Evolutionary conservation across 768 basidiomycete genomes (phyloP), one percentile per base, ranked within the genome.

Genomic region (Panellus pusillus): DNA sequence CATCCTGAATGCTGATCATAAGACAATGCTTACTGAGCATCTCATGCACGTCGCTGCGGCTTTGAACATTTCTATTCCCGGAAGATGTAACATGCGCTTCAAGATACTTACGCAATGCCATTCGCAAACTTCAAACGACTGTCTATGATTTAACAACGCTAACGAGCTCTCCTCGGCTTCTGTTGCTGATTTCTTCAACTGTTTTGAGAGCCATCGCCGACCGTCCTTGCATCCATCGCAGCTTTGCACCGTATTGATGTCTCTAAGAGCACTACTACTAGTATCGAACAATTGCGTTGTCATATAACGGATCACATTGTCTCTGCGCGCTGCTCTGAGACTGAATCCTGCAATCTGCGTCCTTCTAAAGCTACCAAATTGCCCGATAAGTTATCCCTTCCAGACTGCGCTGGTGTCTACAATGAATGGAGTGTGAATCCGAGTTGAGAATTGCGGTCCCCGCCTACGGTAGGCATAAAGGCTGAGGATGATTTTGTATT

Each of bases 401-500:
- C 52, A 3, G 31, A 44, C 19, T 51, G 55, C 38, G 15, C 44
- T 15, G 43, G 45, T n/a, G 47, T 56, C n/a, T 37, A 29, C 11
- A 20, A 45, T 12, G 44, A 55, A 43, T 55, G 18, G 35, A 7
- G 15, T 7, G 8, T 32, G 9, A 38, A 43, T 38, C 11, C 24
- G 5, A 29, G n/a, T n/a, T n/a, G n/a, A n/a, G n/a, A n/a, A n/a
- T n/a, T n/a, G n/a, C n/a, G n/a, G n/a, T n/a, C n/a, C n/a, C n/a
- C n/a, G n/a, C n/a, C n/a, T n/a, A n/a, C n/a, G n/a, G n/a, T n/a
- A n/a, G n/a, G n/a, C n/a, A n/a, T n/a, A n/a, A n/a, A n/a, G n/a
- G n/a, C n/a, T n/a, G n/a, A n/a, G n/a, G n/a, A n/a, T n/a, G n/a
- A n/a, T n/a, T n/a, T n/a, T n/a, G n/a, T n/a, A n/a, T n/a, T n/a